Conservation (phyloP, 306 rosid species). For the Vigna unguiculata region DNA sequence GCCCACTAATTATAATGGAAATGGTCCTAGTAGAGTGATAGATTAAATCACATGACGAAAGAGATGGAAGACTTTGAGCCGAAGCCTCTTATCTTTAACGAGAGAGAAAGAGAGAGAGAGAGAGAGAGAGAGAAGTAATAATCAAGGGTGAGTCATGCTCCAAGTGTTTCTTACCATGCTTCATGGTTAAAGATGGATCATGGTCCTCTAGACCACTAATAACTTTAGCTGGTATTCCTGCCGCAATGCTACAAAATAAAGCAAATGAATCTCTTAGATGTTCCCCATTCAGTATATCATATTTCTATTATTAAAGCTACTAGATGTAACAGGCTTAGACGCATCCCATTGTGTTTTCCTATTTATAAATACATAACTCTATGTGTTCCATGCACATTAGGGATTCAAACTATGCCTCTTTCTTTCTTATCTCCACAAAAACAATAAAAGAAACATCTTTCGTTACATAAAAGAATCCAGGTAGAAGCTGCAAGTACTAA, state of each 20-base stretch:
- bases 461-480: constrained; percentile 20
- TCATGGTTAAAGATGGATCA: constrained; percentile 92
- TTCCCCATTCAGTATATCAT: too few relatives aligned
- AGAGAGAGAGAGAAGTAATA: constrained; percentile 1
- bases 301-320: too few relatives aligned
- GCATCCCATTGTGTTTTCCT: too few relatives aligned
- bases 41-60: not conserved
- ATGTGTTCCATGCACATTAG: too few relatives aligned
- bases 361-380: too few relatives aligned
- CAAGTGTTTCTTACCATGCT: constrained; percentile 74
- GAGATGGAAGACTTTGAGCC: not conserved
- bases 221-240: constrained; percentile 86
- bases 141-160: constrained; percentile 14
- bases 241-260: constrained; percentile 70
- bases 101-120: not conserved
- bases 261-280: not conserved
- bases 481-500: constrained; percentile 30
- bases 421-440: too few relatives aligned
- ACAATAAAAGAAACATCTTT: constrained; percentile 31
- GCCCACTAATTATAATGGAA: not conserved
- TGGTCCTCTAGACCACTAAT: constrained; percentile 70
- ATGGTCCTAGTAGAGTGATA: constrained; percentile 9
- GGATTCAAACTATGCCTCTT: too few relatives aligned
- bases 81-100: not conserved
- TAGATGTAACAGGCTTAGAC: too few relatives aligned